Percentiles rank a stretch among this genome's conserved stretches.
Evolutionary conservation across 257 asterid genomes (phyloP).

Genomic region (Forsythia suspensa): DNA sequence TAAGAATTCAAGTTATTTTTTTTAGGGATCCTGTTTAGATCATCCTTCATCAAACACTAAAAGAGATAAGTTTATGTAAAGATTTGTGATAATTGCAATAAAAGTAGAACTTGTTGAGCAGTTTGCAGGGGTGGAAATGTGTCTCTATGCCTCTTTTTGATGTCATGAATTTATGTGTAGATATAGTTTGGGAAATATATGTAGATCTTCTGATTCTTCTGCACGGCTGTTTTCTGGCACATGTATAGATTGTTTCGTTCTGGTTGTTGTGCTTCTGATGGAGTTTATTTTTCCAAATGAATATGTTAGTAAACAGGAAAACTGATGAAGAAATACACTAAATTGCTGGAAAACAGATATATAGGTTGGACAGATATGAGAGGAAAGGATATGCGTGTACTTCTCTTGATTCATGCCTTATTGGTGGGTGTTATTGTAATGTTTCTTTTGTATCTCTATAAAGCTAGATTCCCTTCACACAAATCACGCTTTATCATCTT

Average conservation of each 20-base stretch:
- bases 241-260: neutral
- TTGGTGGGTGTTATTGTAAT: neutral
- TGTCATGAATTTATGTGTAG: neutral
- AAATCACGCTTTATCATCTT: neutral
- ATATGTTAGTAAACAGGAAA: neutral
- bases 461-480: neutral
- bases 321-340: neutral
- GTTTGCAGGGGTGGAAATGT: neutral
- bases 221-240: neutral
- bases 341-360: neutral
- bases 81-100: neutral
- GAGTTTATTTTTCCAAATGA: neutral
- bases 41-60: neutral
- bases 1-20: neutral
- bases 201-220: neutral
- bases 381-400: neutral
- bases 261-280: neutral
- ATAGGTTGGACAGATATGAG: neutral
- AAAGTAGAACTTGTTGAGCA: slow-evolving; percentile 3
- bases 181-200: neutral
- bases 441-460: neutral
- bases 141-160: neutral
- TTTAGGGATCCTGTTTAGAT: neutral
- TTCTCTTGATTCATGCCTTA: neutral
- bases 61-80: neutral